phyloP scores from a whole-genome alignment of 768 basidiomycete genomes.

The Tulasnella sp. region DNA sequence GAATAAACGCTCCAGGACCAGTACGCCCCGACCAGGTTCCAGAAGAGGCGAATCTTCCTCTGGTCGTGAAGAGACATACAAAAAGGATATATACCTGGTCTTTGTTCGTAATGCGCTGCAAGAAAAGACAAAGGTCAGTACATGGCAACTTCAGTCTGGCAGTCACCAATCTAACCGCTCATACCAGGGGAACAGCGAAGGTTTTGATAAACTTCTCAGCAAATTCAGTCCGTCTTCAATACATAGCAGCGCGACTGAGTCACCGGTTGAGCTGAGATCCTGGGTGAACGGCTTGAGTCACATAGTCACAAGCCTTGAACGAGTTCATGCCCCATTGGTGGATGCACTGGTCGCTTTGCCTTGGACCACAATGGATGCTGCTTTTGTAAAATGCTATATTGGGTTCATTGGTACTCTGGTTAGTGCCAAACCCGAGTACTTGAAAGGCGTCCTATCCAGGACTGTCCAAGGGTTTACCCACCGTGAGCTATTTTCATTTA shows the following conservation, averaged over 20 bases:
- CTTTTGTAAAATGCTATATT: constrained; percentile 77
- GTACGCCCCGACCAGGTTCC: no score
- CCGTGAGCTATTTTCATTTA: constrained; percentile 42
- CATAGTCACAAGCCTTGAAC: constrained; percentile 81
- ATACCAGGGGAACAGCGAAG: constrained; percentile 50
- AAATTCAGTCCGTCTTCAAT: constrained; percentile 54
- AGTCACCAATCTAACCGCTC: constrained; percentile 5
- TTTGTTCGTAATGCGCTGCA: constrained; percentile 72
- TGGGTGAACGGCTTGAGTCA: constrained; percentile 85
- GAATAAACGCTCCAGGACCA: no score
- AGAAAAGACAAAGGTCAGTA: constrained; percentile 52
- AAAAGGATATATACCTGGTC: constrained; percentile 71
- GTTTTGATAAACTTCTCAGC: constrained; percentile 79
- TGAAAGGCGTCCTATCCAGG: constrained; percentile 68
- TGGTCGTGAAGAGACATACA: constrained; percentile 63
- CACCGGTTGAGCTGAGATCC: constrained; percentile 47
- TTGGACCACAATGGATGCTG: constrained; percentile 82
- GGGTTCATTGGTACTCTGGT: constrained; percentile 84
- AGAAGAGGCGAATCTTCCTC: no score
- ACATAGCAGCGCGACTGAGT: constrained; percentile 24
- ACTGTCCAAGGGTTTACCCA: constrained; percentile 78
- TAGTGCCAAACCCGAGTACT: constrained; percentile 83
- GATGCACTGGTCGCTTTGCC: constrained; percentile 78
- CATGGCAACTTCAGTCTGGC: constrained; percentile 16
- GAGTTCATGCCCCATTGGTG: constrained; percentile 63